Evolutionary conservation across 2,329 filamentous ascomycete genomes (phyloP).

Genomic region (Lecanicillium sp.): DNA sequence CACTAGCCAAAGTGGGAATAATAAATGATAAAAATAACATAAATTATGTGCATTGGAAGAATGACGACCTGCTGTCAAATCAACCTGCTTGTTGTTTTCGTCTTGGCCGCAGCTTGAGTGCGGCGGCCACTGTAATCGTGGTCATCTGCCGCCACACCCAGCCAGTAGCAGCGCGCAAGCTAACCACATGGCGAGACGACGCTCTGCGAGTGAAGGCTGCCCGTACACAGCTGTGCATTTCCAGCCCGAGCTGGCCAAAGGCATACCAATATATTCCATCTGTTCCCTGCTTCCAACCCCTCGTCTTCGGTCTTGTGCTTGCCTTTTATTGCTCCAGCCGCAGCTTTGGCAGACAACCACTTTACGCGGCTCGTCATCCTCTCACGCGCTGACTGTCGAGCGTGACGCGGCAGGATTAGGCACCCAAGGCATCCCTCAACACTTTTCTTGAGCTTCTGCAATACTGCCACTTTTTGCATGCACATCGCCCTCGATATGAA

Average conservation of each 20-base stretch:
- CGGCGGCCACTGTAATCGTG: no score
- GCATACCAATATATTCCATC: background rate
- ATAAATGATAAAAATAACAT: no score
- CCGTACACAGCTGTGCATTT: background rate
- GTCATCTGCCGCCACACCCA: background rate
- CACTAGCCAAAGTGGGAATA: no score
- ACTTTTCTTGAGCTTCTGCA: no score
- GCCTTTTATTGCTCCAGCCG: no score
- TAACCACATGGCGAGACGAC: background rate
- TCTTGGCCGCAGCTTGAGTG: no score
- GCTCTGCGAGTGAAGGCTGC: background rate
- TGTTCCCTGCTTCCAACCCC: background rate
- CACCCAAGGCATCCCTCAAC: background rate
- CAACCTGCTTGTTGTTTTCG: no score
- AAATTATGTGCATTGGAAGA: no score
- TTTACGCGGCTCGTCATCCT: background rate
- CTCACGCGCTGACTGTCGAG: background rate
- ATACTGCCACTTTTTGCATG: background rate
- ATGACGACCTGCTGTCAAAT: no score
- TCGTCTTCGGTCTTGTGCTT: background rate
- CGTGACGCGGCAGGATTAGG: background rate
- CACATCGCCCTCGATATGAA: background rate
- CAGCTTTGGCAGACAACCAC: background rate
- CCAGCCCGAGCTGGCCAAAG: no score
- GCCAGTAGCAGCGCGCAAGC: background rate